Conservation (phyloP, 495 filamentous ascomycete genomes). For the Penicillium ucsense region DNA sequence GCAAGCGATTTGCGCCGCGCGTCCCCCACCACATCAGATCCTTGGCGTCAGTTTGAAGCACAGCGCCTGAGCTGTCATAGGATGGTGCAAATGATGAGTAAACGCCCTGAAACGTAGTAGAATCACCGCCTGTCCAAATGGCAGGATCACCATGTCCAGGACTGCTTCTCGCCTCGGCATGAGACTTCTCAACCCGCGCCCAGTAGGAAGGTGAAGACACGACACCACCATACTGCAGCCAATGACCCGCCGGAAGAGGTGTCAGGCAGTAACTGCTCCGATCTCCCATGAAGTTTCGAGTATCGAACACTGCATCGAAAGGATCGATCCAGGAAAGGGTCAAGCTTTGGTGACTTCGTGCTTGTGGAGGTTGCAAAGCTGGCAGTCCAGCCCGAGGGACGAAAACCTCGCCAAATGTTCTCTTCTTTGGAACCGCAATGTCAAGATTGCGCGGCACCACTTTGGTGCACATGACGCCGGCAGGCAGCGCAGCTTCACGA, state of each 20-base stretch:
- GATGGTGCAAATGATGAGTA: conserved; percentile 85
- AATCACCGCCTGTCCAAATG: conserved; percentile 26
- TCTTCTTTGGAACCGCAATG: conserved; percentile 31
- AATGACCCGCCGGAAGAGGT: conserved; percentile 29
- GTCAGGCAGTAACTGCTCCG: conserved; percentile 33
- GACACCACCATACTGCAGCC: conserved; percentile 37
- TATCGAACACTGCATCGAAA: conserved; percentile 32
- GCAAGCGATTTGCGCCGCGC: conserved; percentile 51
- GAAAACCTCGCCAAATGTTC: conserved; percentile 75
- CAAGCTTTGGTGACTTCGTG: conserved; percentile 17
- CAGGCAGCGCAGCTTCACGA: conserved; percentile 57
- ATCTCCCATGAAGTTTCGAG: conserved; percentile 26
- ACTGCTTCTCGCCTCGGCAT: conserved; percentile 4
- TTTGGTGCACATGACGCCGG: conserved; percentile 60
- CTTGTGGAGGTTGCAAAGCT: conserved; percentile 56
- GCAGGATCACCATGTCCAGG: conserved; percentile 22
- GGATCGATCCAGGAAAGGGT: conserved; percentile 30
- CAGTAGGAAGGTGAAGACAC: conserved; percentile 34
- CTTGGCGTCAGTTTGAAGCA: conserved; percentile 60
- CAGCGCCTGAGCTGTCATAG: conserved; percentile 66
- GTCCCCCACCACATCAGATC: conserved; percentile 82
- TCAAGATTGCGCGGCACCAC: conserved; percentile 48
- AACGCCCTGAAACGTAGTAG: conserved; percentile 63
- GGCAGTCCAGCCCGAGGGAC: conserved; percentile 57
- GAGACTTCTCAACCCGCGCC: conserved; percentile 30